phyloP scores from a whole-genome alignment of 2,329 filamentous ascomycete species.

The Fusarium keratoplasticum region DNA sequence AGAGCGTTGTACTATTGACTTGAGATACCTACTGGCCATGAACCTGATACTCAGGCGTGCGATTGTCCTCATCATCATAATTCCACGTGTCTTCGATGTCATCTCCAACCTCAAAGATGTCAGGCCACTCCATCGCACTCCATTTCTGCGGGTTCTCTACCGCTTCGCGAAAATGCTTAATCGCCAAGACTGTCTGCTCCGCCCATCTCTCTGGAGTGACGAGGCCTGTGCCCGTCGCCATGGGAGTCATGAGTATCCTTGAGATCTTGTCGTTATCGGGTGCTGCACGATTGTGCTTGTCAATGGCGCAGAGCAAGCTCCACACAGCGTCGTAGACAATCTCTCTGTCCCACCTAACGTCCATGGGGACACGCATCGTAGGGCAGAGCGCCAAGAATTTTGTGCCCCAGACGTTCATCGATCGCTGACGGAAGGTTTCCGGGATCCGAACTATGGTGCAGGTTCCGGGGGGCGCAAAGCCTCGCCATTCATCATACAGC shows the following conservation, averaged over 20 bases:
- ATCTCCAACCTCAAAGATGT: slow-evolving; percentile 14
- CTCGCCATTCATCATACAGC: slow-evolving; percentile 59
- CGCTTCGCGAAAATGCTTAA: slow-evolving; percentile 63
- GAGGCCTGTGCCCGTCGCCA: slow-evolving; percentile 60
- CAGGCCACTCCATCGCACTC: slow-evolving; percentile 52
- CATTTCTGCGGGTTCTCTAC: slow-evolving; percentile 56
- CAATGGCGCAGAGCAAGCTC: slow-evolving; percentile 61
- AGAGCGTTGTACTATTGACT: background rate
- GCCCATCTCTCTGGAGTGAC: slow-evolving; percentile 64
- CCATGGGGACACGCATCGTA: slow-evolving; percentile 62
- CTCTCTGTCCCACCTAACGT: slow-evolving; percentile 61
- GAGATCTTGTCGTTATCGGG: slow-evolving; percentile 48
- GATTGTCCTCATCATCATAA: background rate
- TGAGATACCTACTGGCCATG: background rate
- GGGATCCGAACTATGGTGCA: slow-evolving; percentile 62
- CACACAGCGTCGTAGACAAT: slow-evolving; percentile 65
- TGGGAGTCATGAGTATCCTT: slow-evolving; percentile 61
- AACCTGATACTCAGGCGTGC: background rate
- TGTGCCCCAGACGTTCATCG: slow-evolving; percentile 55
- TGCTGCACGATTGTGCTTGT: slow-evolving; percentile 56
- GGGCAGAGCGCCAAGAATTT: slow-evolving; percentile 61
- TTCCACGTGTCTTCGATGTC: slow-evolving; percentile 3
- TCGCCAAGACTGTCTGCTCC: slow-evolving; percentile 59
- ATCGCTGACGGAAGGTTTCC: slow-evolving; percentile 43
- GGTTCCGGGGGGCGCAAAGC: slow-evolving; percentile 61